These are phyloP conservation scores for Kluyveromyces nonfermentans DNA, from an alignment of 805 yeast genomes.

Conservation along the genomic window DNA sequence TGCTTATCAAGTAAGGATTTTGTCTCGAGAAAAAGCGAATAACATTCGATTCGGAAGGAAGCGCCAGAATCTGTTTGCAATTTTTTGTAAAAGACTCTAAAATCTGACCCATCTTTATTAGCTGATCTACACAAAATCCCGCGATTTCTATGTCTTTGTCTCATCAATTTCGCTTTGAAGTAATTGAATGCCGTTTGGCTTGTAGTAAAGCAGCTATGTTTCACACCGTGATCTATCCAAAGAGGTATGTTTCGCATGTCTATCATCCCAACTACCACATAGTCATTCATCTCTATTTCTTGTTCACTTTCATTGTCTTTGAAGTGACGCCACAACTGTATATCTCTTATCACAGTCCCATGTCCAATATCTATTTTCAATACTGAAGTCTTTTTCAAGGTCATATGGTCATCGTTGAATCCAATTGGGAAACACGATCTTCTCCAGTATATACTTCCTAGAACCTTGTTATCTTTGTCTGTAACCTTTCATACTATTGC, in stretches of 20 bases:
- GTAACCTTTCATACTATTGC: no score
- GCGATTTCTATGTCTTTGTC: slow-evolving; percentile 11
- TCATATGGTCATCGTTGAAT: not conserved
- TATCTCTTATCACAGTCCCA: slow-evolving; percentile 17
- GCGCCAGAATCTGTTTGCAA: slow-evolving; percentile 1
- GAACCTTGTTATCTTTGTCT: no score
- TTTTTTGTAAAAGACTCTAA: not conserved
- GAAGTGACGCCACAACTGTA: slow-evolving; percentile 19
- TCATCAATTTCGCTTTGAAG: slow-evolving; percentile 19
- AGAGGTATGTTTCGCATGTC: slow-evolving; percentile 18
- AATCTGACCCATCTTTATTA: not conserved
- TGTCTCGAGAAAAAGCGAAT: slow-evolving; percentile 2
- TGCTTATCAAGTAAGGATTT: slow-evolving; percentile 7
- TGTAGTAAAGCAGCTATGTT: slow-evolving; percentile 15
- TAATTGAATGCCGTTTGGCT: slow-evolving; percentile 21
- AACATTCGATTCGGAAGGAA: slow-evolving; percentile 5
- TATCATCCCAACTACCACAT: slow-evolving; percentile 7
- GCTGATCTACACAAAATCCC: slow-evolving; percentile 14
- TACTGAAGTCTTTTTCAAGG: slow-evolving; percentile 2
- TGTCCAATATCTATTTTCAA: slow-evolving; percentile 18
- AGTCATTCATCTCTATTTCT: not conserved
- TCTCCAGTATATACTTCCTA: not conserved
- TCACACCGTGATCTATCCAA: slow-evolving; percentile 15
- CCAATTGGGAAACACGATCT: not conserved
- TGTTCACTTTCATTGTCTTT: not conserved